Conservation (phyloP, 106 monocot genomes). For the Alisma plantagoaquatica region DNA sequence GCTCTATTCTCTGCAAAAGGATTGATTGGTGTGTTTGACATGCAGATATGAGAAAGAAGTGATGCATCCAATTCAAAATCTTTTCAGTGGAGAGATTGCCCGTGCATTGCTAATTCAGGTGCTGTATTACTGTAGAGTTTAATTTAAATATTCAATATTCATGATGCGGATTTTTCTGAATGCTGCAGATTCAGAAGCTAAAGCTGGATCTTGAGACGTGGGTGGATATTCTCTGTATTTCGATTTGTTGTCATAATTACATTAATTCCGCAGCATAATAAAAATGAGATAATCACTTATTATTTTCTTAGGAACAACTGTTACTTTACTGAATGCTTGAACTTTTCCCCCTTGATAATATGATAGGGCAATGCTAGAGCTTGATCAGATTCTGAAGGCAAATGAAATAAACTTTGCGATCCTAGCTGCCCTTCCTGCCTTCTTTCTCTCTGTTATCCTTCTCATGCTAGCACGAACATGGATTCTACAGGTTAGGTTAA, state of each 20-base stretch:
- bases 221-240: too few relatives aligned
- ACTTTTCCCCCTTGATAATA: background rate
- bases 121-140: too few relatives aligned
- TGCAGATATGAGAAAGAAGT: conserved; percentile 93
- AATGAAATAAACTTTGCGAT: conserved; percentile 99
- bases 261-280: too few relatives aligned
- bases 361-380: conserved; percentile 87
- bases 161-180: too few relatives aligned
- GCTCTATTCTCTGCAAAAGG: too few relatives aligned
- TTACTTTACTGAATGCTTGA: background rate
- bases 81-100: conserved; percentile 81
- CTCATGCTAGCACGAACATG: conserved; percentile 63
- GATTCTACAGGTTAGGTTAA: conserved; percentile 41
- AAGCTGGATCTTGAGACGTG: conserved; percentile 94
- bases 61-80: conserved; percentile 84
- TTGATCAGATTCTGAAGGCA: conserved; percentile 97
- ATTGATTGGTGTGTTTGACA: too few relatives aligned
- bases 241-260: too few relatives aligned
- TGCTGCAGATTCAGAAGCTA: conserved; percentile 93
- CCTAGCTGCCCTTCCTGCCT: conserved; percentile 98
- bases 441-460: conserved; percentile 64
- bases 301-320: background rate
- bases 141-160: too few relatives aligned
- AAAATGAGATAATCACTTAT: too few relatives aligned
- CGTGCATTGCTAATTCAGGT: conserved; percentile 97